Conservation (phyloP, 345 rosid species). For the Pelargonium nanum region DNA sequence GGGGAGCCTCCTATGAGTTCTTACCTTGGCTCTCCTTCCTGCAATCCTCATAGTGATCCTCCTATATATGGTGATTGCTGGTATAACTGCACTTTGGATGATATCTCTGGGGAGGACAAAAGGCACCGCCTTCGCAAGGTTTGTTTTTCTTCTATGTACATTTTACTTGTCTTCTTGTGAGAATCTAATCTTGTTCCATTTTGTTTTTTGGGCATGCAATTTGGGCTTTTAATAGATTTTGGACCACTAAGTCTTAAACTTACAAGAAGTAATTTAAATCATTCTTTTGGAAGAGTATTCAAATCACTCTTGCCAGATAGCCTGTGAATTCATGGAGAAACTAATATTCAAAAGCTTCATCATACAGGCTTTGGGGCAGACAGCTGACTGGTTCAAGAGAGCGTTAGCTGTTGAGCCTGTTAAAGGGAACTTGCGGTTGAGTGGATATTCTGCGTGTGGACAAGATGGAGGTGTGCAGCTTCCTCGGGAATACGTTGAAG, state of each 20-base stretch:
- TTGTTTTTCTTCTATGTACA: not conserved
- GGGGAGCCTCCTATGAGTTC: slow-evolving; percentile 75
- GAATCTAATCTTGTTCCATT: not conserved
- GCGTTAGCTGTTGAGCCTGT: slow-evolving; percentile 97
- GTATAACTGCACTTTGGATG: slow-evolving; percentile 94
- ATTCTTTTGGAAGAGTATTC: too few relatives aligned
- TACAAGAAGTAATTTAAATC: not conserved
- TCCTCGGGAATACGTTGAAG: slow-evolving; percentile 89
- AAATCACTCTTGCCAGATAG: not conserved
- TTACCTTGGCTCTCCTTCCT: slow-evolving; percentile 45
- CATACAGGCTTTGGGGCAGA: slow-evolving; percentile 86
- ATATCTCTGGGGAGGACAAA: slow-evolving; percentile 85
- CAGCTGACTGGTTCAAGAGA: slow-evolving; percentile 84
- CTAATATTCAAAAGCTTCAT: not conserved
- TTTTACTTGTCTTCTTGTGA: slow-evolving; percentile 1
- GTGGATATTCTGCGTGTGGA: slow-evolving; percentile 99
- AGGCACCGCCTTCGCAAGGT: slow-evolving; percentile 86
- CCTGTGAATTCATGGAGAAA: not conserved
- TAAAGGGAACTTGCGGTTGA: slow-evolving; percentile 83
- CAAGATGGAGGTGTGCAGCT: slow-evolving; percentile 99
- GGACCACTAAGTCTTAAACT: not conserved
- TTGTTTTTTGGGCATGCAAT: too few relatives aligned
- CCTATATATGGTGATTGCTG: slow-evolving; percentile 89
- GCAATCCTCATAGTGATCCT: slow-evolving; percentile 67
- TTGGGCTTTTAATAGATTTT: not conserved